Evolutionary conservation across 768 basidiomycete species (phyloP), one percentile per base, ranked within the genome.

Genomic region (Mycena epipterygia): DNA sequence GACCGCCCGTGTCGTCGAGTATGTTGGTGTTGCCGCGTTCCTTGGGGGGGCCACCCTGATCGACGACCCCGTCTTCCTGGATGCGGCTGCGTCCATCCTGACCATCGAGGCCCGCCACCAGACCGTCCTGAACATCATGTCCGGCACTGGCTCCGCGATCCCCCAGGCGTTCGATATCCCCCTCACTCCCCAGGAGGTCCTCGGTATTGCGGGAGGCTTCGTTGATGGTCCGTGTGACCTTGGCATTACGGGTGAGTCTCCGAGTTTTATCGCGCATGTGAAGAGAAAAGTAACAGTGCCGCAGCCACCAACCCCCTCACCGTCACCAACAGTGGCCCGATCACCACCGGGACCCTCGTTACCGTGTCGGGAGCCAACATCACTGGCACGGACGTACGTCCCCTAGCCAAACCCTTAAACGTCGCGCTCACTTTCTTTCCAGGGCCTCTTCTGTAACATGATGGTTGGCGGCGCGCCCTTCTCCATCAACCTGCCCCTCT

Each of bases 101-200:
- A 91, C 93, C 37, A 84, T 94, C 58, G 94, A 95, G 76, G 91
- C 93, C n/a, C 90, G 95, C 51, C 95, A 96, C 75, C 90, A 92
- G 77, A 90, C 91, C 2, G 80, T 95, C 39, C 85, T 95, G 58
- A 95, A 95, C 82, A 74, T 94, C 68, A 75, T 95, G 58, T 88
- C 86, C 42, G 85, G 86, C 23, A 81, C 79, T 67, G 90, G 88
- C n/a, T 85, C 85, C 2, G 84, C 90, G 27, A 88, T 93, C 64
- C 90, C 93, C 5, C 80, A 87, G 53, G 83, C 91, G 1, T 95
- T 95, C 76, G 94, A 95, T 78, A 81, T 95, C 29, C 84, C 89
- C 7, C 82, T 95, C 39, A 82, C 81, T 19, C 93, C 94, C 6
- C 80, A 80, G 33, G 91, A 95, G 77, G 88, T 94, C 29, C 87